phyloP scores from a whole-genome alignment of 306 rosid genomes.

The Dalbergia oliveri region DNA sequence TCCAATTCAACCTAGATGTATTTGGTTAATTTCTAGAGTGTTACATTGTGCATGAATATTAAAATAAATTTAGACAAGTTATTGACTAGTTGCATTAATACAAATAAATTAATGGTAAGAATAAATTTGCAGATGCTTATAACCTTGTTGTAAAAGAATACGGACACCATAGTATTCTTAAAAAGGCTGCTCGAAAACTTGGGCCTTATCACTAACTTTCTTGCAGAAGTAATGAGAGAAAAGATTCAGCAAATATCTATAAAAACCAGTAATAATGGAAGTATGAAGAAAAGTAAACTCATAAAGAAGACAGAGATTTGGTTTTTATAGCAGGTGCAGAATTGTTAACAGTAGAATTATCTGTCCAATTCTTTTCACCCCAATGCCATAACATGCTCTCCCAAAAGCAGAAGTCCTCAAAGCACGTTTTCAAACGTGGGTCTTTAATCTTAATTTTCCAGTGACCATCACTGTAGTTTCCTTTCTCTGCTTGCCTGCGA shows the following conservation, averaged over 20 bases:
- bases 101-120: not conserved
- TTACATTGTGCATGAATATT: not conserved
- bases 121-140: not conserved
- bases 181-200: conserved; percentile 2
- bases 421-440: conserved; percentile 66
- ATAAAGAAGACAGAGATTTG: conserved; percentile 52
- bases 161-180: not conserved
- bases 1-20: no score
- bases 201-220: conserved; percentile 27
- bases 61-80: not conserved
- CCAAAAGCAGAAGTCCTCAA: conserved; percentile 86
- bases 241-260: conserved; percentile 26
- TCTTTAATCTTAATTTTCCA: conserved; percentile 85
- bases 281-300: conserved; percentile 38
- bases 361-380: conserved; percentile 86
- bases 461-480: conserved; percentile 78
- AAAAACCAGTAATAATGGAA: conserved; percentile 24
- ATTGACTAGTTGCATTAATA: not conserved
- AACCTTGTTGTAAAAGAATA: conserved; percentile 16
- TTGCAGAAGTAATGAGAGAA: not conserved
- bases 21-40: no score
- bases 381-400: conserved; percentile 90
- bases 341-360: conserved; percentile 60
- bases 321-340: conserved; percentile 49
- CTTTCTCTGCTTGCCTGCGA: conserved; percentile 82